Evolutionary conservation across 2,329 filamentous ascomycete species (phyloP).

Genomic region (Diaporthe amygdali): DNA sequence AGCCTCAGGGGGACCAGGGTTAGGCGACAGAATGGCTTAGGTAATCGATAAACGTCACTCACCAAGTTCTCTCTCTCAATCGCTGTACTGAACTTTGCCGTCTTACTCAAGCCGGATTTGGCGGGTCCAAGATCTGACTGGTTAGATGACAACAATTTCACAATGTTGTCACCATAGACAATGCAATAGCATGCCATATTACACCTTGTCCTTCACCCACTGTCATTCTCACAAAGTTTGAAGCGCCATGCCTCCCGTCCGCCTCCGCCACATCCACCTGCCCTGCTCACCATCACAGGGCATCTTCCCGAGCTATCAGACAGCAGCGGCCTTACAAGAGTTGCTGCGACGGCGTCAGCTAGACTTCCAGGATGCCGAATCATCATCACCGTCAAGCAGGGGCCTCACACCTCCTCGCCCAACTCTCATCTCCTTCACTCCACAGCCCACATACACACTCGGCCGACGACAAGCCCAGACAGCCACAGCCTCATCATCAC

Average conservation of each 20-base stretch:
- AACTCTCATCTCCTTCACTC: slow-evolving; percentile 81
- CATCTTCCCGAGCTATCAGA: slow-evolving; percentile 40
- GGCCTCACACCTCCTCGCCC: slow-evolving; percentile 59
- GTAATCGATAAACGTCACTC: background rate
- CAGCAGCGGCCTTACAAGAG: slow-evolving; percentile 44
- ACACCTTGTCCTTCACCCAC: background rate
- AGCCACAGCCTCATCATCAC: slow-evolving; percentile 30
- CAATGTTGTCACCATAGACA: background rate
- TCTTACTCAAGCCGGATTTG: background rate
- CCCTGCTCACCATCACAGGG: slow-evolving; percentile 32
- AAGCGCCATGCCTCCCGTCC: slow-evolving; percentile 15
- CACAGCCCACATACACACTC: slow-evolving; percentile 84
- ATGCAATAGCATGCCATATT: background rate
- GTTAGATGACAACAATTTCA: background rate
- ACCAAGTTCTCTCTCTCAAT: background rate
- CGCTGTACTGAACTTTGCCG: background rate
- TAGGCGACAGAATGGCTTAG: background rate
- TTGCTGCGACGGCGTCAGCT: slow-evolving; percentile 56
- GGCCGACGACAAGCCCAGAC: slow-evolving; percentile 73
- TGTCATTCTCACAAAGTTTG: background rate
- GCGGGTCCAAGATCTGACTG: background rate
- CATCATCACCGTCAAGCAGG: slow-evolving; percentile 10
- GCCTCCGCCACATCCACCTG: slow-evolving; percentile 45
- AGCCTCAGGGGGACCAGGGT: background rate
- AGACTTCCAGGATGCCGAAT: slow-evolving; percentile 53